Evolutionary conservation across 306 rosid species (phyloP).

Genomic region (Trifolium pratense): DNA sequence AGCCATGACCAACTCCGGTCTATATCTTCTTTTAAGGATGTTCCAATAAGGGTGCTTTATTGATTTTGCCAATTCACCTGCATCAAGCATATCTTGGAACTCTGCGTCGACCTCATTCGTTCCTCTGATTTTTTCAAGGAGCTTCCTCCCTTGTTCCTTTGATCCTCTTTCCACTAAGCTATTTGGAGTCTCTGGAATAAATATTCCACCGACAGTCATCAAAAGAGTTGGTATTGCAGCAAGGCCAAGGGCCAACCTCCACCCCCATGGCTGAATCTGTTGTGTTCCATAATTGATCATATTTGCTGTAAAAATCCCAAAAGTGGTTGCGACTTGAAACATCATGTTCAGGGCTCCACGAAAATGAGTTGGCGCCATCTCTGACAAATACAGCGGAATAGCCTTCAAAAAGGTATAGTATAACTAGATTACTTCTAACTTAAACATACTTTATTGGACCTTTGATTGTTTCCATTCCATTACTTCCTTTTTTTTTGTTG

Average conservation of each 20-base stretch:
- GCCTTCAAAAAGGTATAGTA: slow-evolving; percentile 64
- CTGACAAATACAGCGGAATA: slow-evolving; percentile 87
- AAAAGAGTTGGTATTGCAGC: slow-evolving; percentile 71
- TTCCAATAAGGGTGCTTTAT: slow-evolving; percentile 74
- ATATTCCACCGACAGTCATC: slow-evolving; percentile 83
- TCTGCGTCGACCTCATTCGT: slow-evolving; percentile 76
- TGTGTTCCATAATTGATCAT: slow-evolving; percentile 87
- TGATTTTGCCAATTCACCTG: slow-evolving; percentile 72
- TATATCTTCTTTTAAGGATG: slow-evolving; percentile 62
- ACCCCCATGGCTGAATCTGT: slow-evolving; percentile 80
- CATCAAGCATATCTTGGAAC: slow-evolving; percentile 82
- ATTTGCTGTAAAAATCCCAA: slow-evolving; percentile 88
- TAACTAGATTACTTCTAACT: slow-evolving; percentile 35
- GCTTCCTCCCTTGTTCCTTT: slow-evolving; percentile 61
- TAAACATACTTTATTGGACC: slow-evolving; percentile 11
- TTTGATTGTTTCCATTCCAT: slow-evolving; percentile 31
- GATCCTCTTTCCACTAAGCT: slow-evolving; percentile 74
- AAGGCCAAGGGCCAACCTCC: slow-evolving; percentile 90
- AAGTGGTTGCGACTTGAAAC: slow-evolving; percentile 93
- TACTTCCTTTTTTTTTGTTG: slow-evolving; percentile 21
- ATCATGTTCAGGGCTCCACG: slow-evolving; percentile 92
- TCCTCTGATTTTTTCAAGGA: slow-evolving; percentile 78
- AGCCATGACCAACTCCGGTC: slow-evolving; percentile 87
- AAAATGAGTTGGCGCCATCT: slow-evolving; percentile 94
- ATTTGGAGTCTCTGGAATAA: slow-evolving; percentile 90